Base-by-base conservation (phyloP, 2,329 filamentous ascomycete genomes). In the Trichoderma koningiopsis region DNA sequence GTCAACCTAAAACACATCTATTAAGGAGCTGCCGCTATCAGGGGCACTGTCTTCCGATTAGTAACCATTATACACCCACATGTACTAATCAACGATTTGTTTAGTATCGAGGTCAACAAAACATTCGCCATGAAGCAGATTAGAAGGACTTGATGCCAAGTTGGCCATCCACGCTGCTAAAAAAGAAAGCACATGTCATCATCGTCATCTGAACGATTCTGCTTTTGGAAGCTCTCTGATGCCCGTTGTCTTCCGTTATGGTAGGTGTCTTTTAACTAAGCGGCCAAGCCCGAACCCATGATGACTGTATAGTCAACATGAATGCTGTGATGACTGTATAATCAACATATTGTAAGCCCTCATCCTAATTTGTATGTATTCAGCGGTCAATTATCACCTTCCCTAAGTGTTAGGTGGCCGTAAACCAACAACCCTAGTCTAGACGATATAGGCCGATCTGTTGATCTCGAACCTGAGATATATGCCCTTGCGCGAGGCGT, bases 21-120 rank as follows among this genome's bases (percentile, higher is more conserved):
- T 64, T 55, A 64, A 55, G 61, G 61, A 64, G 61, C 16, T 55
- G 31, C 24, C 40, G 24, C 14, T 16, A 53, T 31, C 24, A 55
- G 49, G 61, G 61, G 49, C n/a, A 29, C 19, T 24, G 2, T 8
- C 8, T 22, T 27, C 53, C 33, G 61, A 64, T 55, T 64, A 64
- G 14, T 53, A 43, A 40, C 33, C 33, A 29, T 4, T 3, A 7
- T 8, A 5, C 10, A 7, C n/a, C 10, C 27, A 27, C 27, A 27
- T 27, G 27, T 24, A 16, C n/a, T 49, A 24, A 13, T 24, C 7
- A 24, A 7, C 6, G 7, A 13, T 35, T 8, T 11, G 22, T n/a
- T 11, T 31, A 16, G 22, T 35, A 31, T 40, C 35, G 33, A 49
- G 7, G 24, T 31, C 43, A 22, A 16, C 60, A 47, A 40, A 64